These are phyloP conservation scores for Tetracentron sinense DNA, from an alignment of 164 flowering plant species.

Conservation along the genomic window DNA sequence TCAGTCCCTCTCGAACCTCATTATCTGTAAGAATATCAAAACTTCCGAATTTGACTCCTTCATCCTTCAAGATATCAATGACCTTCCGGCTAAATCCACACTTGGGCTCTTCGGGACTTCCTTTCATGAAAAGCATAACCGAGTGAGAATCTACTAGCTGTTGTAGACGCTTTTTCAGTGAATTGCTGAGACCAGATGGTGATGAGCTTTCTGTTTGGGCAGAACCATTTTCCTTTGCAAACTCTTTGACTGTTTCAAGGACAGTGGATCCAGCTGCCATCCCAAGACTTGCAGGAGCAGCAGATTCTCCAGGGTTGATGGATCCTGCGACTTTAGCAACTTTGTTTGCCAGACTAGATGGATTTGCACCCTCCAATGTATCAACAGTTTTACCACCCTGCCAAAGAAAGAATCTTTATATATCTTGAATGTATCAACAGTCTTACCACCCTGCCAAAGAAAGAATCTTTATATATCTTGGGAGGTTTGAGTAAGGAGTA, in stretches of 20 bases:
- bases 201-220: slow-evolving; percentile 19
- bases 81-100: slow-evolving; percentile 91
- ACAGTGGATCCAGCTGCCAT: slow-evolving; percentile 83
- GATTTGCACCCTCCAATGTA: slow-evolving; percentile 87
- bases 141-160: slow-evolving; percentile 62
- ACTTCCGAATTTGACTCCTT: slow-evolving; percentile 73
- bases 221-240: slow-evolving; percentile 51
- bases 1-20: slow-evolving; percentile 86
- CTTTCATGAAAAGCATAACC: slow-evolving; percentile 94
- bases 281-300: slow-evolving; percentile 90
- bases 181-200: slow-evolving; percentile 28
- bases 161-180: slow-evolving; percentile 48
- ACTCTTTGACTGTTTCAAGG: slow-evolving; percentile 64
- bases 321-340: slow-evolving; percentile 76
- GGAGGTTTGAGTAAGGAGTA: neutral
- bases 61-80: slow-evolving; percentile 66
- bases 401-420: too few species aligned
- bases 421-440: slow-evolving; percentile 63
- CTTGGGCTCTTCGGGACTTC: slow-evolving; percentile 71
- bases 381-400: slow-evolving; percentile 77
- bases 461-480: neutral
- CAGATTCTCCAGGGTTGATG: slow-evolving; percentile 45
- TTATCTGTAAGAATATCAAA: slow-evolving; percentile 79
- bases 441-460: slow-evolving; percentile 58
- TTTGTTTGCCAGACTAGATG: slow-evolving; percentile 89